These are phyloP conservation scores for Mucor piriformis DNA, from an alignment of 371 early-diverging fungal genomes.

Conservation along the genomic window DNA sequence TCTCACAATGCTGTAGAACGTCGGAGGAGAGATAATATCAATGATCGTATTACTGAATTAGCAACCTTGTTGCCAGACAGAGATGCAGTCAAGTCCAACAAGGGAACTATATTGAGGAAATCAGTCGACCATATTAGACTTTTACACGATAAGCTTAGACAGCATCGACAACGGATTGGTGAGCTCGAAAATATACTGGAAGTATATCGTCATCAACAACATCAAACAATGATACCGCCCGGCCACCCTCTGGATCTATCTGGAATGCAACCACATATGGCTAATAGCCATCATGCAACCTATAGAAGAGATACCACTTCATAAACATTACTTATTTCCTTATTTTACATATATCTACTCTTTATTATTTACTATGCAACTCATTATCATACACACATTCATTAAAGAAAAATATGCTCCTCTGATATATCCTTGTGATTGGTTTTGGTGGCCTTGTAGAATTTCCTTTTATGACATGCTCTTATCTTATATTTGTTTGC, in stretches of 20 bases:
- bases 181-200: slow-evolving; percentile 65
- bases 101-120: slow-evolving; percentile 80
- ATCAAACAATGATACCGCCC: slow-evolving; percentile 12
- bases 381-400: too few species aligned
- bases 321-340: too few species aligned
- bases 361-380: too few species aligned
- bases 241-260: slow-evolving; percentile 37
- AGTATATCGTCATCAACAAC: slow-evolving; percentile 21
- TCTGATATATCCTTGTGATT: too few species aligned
- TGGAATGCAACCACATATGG: slow-evolving; percentile 30
- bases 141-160: slow-evolving; percentile 59
- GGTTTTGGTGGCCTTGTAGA: too few species aligned
- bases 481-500: too few species aligned
- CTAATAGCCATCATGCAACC: slow-evolving; percentile 20
- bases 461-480: too few species aligned
- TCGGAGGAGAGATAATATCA: slow-evolving; percentile 93
- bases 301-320: slow-evolving; percentile 24
- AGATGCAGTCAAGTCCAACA: slow-evolving; percentile 69
- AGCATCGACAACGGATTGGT: slow-evolving; percentile 62
- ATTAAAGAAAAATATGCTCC: too few species aligned
- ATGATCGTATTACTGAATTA: slow-evolving; percentile 83
- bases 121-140: slow-evolving; percentile 87
- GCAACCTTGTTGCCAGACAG: slow-evolving; percentile 50
- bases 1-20: slow-evolving; percentile 74
- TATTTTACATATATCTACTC: too few species aligned